Conservation (phyloP, 371 early-diverging fungal species). For the Capillidium rhysosporum region DNA sequence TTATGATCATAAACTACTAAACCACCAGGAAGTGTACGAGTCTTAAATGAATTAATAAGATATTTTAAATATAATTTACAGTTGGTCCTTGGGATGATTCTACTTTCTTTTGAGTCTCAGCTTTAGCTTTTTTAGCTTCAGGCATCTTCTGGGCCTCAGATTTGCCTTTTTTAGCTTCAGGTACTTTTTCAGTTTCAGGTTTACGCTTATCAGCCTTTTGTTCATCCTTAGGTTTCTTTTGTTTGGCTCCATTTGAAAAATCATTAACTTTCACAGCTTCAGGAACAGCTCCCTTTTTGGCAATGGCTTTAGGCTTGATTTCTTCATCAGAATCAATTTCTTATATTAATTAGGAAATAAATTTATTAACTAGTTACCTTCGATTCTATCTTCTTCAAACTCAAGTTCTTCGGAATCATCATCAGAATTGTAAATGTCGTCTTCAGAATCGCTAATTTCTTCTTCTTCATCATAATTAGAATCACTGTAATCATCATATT, state of each 20-base stretch:
- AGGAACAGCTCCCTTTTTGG: background rate
- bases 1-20: constrained; percentile 1
- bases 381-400: background rate
- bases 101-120: background rate
- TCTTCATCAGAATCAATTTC: constrained; percentile 2
- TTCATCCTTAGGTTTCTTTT: background rate
- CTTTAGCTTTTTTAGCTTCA: background rate
- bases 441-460: too few relatives aligned
- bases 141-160: background rate
- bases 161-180: background rate
- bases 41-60: background rate
- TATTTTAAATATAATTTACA: background rate
- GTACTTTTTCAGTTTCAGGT: background rate
- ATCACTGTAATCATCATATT: too few relatives aligned
- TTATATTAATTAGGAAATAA: background rate
- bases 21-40: background rate
- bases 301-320: background rate
- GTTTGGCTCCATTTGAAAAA: background rate
- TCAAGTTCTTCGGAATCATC: background rate
- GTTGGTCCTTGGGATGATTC: background rate
- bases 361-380: background rate
- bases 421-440: background rate
- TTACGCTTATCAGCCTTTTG: background rate
- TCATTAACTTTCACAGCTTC: background rate
- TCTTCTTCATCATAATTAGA: too few relatives aligned